These are phyloP conservation scores for Pleurotus djamor DNA, from an alignment of 768 basidiomycete species.

Conservation along the genomic window DNA sequence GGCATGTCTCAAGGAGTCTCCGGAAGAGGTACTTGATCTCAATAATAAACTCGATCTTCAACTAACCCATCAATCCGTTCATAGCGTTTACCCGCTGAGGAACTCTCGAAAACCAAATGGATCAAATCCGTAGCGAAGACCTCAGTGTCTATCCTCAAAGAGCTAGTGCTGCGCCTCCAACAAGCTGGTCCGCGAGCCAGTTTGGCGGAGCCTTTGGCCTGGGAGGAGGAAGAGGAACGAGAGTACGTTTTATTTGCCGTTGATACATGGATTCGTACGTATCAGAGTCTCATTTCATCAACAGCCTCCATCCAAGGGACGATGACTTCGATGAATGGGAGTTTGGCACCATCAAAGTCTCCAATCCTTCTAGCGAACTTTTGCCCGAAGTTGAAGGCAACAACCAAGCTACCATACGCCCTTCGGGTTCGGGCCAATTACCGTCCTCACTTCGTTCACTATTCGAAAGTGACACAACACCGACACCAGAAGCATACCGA, in stretches of 20 bases:
- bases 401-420: constrained; percentile 46
- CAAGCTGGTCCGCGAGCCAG: constrained; percentile 76
- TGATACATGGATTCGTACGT: background rate
- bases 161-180: constrained; percentile 75
- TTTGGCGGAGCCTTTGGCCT: constrained; percentile 67
- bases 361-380: constrained; percentile 20
- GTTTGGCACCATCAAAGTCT: constrained; percentile 68
- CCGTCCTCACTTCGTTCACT: constrained; percentile 79
- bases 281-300: constrained; percentile 1
- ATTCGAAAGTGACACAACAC: constrained; percentile 60
- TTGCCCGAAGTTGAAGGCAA: constrained; percentile 21
- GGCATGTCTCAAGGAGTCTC: constrained; percentile 77
- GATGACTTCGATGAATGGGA: constrained; percentile 54
- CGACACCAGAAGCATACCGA: constrained; percentile 37
- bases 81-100: constrained; percentile 88
- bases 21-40: constrained; percentile 59
- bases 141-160: constrained; percentile 67
- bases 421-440: constrained; percentile 44
- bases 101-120: constrained; percentile 86
- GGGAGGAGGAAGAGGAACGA: constrained; percentile 69
- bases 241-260: constrained; percentile 30
- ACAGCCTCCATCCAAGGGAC: constrained; percentile 23
- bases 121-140: constrained; percentile 75
- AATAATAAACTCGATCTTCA: background rate
- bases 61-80: constrained; percentile 9